phyloP scores from a whole-genome alignment of 805 yeast genomes.

The Teunomyces barrocoloradensis region DNA sequence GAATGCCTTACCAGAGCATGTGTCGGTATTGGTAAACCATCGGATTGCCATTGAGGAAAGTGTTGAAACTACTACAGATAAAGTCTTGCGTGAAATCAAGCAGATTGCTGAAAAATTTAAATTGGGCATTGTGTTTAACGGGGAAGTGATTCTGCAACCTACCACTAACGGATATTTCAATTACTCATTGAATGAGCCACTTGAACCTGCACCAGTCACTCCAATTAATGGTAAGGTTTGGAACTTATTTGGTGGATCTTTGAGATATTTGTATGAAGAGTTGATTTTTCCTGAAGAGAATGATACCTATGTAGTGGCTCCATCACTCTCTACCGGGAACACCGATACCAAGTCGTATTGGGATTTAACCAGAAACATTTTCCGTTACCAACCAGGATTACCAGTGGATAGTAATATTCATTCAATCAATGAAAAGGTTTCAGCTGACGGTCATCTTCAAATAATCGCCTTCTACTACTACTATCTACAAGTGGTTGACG shows the following conservation, averaged over 20 bases:
- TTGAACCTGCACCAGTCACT: conserved; percentile 41
- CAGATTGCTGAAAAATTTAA: conserved; percentile 34
- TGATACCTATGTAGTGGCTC: conserved; percentile 31
- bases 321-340: conserved; percentile 35
- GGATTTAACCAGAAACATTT: conserved; percentile 38
- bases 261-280: conserved; percentile 38
- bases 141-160: conserved; percentile 18
- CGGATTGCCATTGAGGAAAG: conserved; percentile 46
- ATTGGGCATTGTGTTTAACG: conserved; percentile 34
- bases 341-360: conserved; percentile 44
- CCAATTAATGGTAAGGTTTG: conserved; percentile 32
- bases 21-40: conserved; percentile 41
- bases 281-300: conserved; percentile 21
- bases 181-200: conserved; percentile 20
- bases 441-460: conserved; percentile 32
- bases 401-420: conserved; percentile 25
- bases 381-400: conserved; percentile 30
- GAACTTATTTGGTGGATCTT: conserved; percentile 36
- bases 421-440: conserved; percentile 32
- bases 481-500: conserved; percentile 30
- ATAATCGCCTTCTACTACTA: conserved; percentile 39
- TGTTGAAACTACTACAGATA: conserved; percentile 30
- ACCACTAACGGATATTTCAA: conserved; percentile 32
- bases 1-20: conserved; percentile 52
- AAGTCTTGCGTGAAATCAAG: conserved; percentile 28